Percentiles rank a stretch among this genome's conserved stretches.
These are phyloP conservation scores for Xylaria telfairii DNA, from an alignment of 495 filamentous ascomycete species.

Conservation along the genomic window DNA sequence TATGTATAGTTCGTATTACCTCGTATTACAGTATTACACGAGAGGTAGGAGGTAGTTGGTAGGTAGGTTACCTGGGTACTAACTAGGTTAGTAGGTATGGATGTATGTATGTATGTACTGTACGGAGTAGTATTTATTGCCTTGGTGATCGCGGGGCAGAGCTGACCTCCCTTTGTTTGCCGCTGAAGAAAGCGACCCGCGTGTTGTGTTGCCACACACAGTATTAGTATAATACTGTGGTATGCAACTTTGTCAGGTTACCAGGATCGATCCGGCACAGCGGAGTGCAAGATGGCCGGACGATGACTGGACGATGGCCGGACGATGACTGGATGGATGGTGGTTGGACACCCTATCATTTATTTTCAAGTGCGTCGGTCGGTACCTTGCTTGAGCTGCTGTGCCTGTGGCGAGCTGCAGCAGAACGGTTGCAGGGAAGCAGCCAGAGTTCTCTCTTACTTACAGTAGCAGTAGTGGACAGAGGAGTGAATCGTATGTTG, in stretches of 20 bases:
- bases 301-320: not conserved
- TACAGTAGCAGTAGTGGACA: too few species aligned
- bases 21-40: not conserved
- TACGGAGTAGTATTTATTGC: too few species aligned
- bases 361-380: too few species aligned
- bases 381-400: conserved; percentile 6
- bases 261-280: not conserved
- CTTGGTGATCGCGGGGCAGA: conserved; percentile 2
- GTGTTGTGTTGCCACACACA: too few species aligned
- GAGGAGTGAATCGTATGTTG: too few species aligned
- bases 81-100: too few species aligned
- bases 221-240: too few species aligned
- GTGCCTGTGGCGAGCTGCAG: not conserved
- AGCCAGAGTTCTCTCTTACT: not conserved
- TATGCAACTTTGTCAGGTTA: not conserved
- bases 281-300: not conserved
- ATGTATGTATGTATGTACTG: too few species aligned
- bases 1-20: not conserved
- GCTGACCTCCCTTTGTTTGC: not conserved
- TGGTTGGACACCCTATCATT: not conserved
- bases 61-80: too few species aligned
- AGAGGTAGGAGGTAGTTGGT: too few species aligned
- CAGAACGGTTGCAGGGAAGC: not conserved
- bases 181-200: not conserved
- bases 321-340: not conserved